Percentiles rank a stretch among this genome's conserved stretches.
These are phyloP conservation scores for Phoenix roebelenii DNA, from an alignment of 176 grass and related monocot genomes.

Conservation along the genomic window DNA sequence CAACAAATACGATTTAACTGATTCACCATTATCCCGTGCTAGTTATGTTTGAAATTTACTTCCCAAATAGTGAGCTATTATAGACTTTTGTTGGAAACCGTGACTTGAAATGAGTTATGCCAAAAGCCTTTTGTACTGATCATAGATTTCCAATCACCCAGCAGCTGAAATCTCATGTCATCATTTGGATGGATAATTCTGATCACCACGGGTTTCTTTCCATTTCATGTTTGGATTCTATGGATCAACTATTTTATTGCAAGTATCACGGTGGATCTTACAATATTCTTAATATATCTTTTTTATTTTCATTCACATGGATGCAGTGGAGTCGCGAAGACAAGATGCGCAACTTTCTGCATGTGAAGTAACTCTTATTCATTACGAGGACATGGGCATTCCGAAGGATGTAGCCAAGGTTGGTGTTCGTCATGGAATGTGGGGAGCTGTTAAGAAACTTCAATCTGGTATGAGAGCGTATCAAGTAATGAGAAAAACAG, in stretches of 20 bases:
- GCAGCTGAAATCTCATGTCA: no score
- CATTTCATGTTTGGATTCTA: no score
- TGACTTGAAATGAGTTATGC: no score
- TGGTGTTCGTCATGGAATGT: conserved; percentile 89
- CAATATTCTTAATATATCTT: background rate
- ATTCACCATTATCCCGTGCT: no score
- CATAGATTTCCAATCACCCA: no score
- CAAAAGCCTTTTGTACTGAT: no score
- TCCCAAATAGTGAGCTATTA: no score
- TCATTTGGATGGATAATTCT: no score
- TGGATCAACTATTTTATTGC: background rate
- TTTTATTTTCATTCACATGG: background rate
- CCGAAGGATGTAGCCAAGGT: conserved; percentile 91
- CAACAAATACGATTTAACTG: no score
- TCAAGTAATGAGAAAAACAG: conserved; percentile 43
- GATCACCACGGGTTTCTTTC: no score
- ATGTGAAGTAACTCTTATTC: conserved; percentile 86
- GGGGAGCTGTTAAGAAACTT: conserved; percentile 89
- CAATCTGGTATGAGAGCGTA: conserved; percentile 84
- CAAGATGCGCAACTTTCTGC: conserved; percentile 61
- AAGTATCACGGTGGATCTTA: background rate
- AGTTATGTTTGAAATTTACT: no score
- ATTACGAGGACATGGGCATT: conserved; percentile 97
- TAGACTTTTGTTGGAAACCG: no score
- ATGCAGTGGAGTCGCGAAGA: conserved; percentile 71